Percentiles rank a stretch among this genome's conserved stretches.
Evolutionary conservation across 495 filamentous ascomycete species (phyloP).

Genomic region (Aspergillus bridgeri): DNA sequence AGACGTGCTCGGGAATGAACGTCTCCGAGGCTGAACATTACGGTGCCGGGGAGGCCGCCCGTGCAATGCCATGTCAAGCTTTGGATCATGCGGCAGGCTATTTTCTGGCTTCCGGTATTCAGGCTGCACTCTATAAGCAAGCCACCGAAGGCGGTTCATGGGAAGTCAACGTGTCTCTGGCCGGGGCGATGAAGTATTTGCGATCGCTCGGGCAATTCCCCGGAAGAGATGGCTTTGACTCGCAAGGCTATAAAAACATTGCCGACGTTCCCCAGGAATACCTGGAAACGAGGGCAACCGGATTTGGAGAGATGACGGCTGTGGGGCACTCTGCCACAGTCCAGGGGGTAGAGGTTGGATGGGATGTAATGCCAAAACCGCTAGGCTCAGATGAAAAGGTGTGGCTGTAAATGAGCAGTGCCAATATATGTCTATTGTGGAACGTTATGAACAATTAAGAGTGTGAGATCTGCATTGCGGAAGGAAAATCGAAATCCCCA

Average conservation of each 20-base stretch:
- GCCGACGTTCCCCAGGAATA: constrained; percentile 19
- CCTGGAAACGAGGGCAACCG: constrained; percentile 18
- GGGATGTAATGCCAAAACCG: constrained; percentile 26
- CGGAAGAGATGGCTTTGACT: constrained; percentile 17
- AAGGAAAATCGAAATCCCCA: neutral
- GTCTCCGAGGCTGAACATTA: constrained; percentile 37
- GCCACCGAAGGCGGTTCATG: constrained; percentile 55
- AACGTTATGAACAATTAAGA: neutral
- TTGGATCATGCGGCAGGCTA: constrained; percentile 64
- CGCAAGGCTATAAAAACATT: constrained; percentile 8
- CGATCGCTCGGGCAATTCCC: constrained; percentile 22
- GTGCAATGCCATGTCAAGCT: constrained; percentile 49
- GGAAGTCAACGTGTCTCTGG: constrained; percentile 49
- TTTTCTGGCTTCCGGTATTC: constrained; percentile 52
- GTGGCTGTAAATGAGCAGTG: constrained; percentile 12
- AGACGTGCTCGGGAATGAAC: constrained; percentile 53
- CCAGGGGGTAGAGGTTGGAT: constrained; percentile 24
- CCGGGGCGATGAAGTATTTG: constrained; percentile 28
- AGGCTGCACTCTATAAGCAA: constrained; percentile 51
- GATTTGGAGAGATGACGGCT: constrained; percentile 23
- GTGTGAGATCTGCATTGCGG: neutral
- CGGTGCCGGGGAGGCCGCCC: constrained; percentile 59
- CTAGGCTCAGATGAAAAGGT: constrained; percentile 21
- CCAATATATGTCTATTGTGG: neutral
- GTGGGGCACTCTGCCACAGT: constrained; percentile 22